Base-by-base conservation (phyloP, 2,329 filamentous ascomycete genomes). In the Ophiostoma montium region DNA sequence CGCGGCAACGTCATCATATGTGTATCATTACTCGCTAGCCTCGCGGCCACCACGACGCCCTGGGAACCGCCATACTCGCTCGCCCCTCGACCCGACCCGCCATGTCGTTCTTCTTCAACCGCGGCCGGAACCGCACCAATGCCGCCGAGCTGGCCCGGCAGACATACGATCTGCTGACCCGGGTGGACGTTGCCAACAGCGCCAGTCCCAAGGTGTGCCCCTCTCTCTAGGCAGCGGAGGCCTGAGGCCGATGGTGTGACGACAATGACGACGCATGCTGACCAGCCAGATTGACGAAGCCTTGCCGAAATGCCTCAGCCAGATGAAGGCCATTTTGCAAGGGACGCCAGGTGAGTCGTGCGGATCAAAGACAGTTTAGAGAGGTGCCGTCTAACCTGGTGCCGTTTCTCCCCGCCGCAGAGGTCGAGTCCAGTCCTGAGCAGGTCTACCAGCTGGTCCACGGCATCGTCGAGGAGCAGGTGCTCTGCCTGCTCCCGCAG, bases 311-410 rank as follows among this genome's bases (percentile, higher is more conserved):
- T 82, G 89, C 57, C 75, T 98, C 55, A 75, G 76, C 47, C 86
- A 94, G 64, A 94, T 96, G 82, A 96, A 96, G 66, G 70, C 88
- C 55, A 80, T 92, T 52, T 78, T 98, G 13, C 90, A 96, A 71
- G 92, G 90, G 56, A 95, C 88, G 53, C 86, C 86, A 66, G 88
- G 88, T 94, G 73, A 52, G 67, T 60, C 4, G 21, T 27, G 7
- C 8, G 10, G 10, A 35, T 35, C 33, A 15, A 3, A 12, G 2
- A n/a, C 10, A 35, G 16, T 13, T n/a, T 35, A 12, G 3, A n/a
- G 15, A 35, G 33, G 23, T 8, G n/a, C n/a, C 35, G 15, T 7
- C 42, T 44, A 31, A 44, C 42, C 8, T 27, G 23, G 23, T 5
- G 23, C 23, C 23, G 5, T 8, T 27, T 8, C n/a, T n/a, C 23